These are phyloP conservation scores for Globisporangium cederbergense DNA, from an alignment of 352 stramenopile species.

Conservation along the genomic window DNA sequence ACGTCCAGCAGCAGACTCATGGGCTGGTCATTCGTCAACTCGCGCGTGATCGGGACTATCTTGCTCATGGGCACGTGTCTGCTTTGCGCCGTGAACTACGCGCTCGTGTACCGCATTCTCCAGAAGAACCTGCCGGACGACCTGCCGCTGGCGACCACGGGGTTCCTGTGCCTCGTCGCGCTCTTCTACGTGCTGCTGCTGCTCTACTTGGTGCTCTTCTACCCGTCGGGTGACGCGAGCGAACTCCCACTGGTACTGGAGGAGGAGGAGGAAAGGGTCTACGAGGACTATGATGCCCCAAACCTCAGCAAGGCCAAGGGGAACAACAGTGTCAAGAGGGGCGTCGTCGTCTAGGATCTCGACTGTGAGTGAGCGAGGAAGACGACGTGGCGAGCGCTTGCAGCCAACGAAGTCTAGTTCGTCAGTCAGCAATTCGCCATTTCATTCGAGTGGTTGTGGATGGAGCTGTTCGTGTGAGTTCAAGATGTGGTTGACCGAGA, in stretches of 20 bases:
- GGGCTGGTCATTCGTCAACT: slow-evolving; percentile 51
- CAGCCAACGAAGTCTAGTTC: not conserved
- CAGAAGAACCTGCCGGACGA: slow-evolving; percentile 30
- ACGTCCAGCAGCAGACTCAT: slow-evolving; percentile 56
- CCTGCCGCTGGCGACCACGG: slow-evolving; percentile 21
- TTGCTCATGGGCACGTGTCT: slow-evolving; percentile 40
- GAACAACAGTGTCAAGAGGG: not conserved
- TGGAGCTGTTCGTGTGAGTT: too few relatives aligned
- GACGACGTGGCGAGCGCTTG: not conserved
- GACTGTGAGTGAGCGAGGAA: not conserved
- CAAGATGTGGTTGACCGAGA: too few relatives aligned
- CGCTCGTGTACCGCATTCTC: slow-evolving; percentile 52
- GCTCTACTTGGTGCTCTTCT: slow-evolving; percentile 53
- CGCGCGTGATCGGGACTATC: slow-evolving; percentile 26
- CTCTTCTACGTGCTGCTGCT: slow-evolving; percentile 41
- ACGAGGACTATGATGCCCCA: not conserved
- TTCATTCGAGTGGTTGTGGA: too few relatives aligned
- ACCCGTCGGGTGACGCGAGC: slow-evolving; percentile 26
- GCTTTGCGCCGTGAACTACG: slow-evolving; percentile 63
- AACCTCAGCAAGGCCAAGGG: not conserved
- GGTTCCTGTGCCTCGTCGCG: slow-evolving; percentile 17
- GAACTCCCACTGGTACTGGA: not conserved
- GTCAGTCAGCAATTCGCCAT: too few relatives aligned
- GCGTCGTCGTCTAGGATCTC: slow-evolving; percentile 4
- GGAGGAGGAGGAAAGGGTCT: not conserved